Evolutionary conservation across 805 yeast genomes (phyloP), one percentile per base, ranked within the genome.

Genomic region (Hyphopichia homilentoma): DNA sequence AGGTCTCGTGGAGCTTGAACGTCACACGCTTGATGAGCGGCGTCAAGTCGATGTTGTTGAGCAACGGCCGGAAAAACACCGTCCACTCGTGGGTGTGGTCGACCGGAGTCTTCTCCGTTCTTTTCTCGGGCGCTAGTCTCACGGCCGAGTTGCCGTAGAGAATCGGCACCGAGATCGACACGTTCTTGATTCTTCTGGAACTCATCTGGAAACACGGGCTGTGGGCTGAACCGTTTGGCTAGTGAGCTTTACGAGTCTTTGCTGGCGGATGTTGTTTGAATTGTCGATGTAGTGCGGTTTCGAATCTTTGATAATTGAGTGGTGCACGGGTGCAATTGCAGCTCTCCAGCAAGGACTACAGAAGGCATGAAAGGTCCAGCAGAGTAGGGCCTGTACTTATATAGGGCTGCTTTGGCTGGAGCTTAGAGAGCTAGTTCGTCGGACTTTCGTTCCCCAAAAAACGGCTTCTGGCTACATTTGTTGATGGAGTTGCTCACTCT

Each of bases 61-160:
- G 39, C 4, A 70, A 72, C 0, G 96, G 95, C 40, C 88, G 47
- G 77, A 93, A 81, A 51, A 88, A 93, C 6, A 93, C 85, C 3
- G 96, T 89, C 98, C 98, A 93, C 32, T 77, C 71, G 58, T 93
- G 98, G 2, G 97, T 87, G 50, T 93, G 98, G 47, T 90, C 97
- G 1, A 71, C 70, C 2, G 96, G 95, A 3, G 61, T 57, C 16
- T 48, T 39, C 23, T 59, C 57, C n/a, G 59, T 56, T 30, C 58
- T 44, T 46, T 55, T 61, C 17, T 65, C 71, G 3, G 65, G 63
- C 2, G 60, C 48, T 11, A 66, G 46, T 21, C 55, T 52, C 13
- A 52, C 48, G 8, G 73, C 69, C 34, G 54, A 50, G 40, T 66
- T 66, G 2, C 73, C 73, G 37, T 66, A 66, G 6, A 61, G 38